Base-by-base conservation (phyloP, 352 stramenopile species). In the Pythium periplocum region DNA sequence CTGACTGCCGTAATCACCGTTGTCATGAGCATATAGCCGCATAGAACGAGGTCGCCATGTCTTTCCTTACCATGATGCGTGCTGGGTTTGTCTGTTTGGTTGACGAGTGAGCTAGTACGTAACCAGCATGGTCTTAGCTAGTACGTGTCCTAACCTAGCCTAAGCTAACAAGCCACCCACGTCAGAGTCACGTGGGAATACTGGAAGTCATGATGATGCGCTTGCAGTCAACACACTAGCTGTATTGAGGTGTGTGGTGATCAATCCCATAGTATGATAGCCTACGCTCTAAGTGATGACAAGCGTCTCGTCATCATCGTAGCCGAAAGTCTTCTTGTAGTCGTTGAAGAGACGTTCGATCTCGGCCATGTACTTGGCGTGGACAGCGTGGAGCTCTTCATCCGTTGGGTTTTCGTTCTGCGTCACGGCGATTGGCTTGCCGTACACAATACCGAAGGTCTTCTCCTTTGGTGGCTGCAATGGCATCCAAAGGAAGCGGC, bases 401-500 rank as follows among this genome's bases (percentile, higher is more conserved):
- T 90, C 76, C 0, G 56, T 84, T n/a, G 83, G 83, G 52, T 84
- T 70, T 4, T 59, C 68, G 0, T 65, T 84, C 33, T 78, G 62
- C 51, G 66, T 64, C 17, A 81, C 75, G 4, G 68, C 41, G 51
- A 93, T 83, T 1, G 83, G 74, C 45, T 81, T 86, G 58, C 82
- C 82, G 53, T 88, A 90, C 2, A 90, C 81, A 6, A 92, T 73
- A 2, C 78, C 82, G 52, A 89, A 89, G 10, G 40, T 53, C 62
- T 92, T 92, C 49, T 69, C 75, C 58, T 69, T 66, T 2, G 82
- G 77, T 12, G 68, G 66, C 48, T 69, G 59, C 42, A 79, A 73
- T 0, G 82, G 82, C 72, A 87, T 79, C 82, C 82, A 93, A 53
- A 87, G 68, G 66, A 89, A 87, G 30, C 77, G 78, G 0, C 81